A percentile compares a stretch with the other conserved stretches of the same genome.
These are phyloP conservation scores for Chlamydomonas sp. DNA, from an alignment of 139 green algal genomes.

Conservation along the genomic window DNA sequence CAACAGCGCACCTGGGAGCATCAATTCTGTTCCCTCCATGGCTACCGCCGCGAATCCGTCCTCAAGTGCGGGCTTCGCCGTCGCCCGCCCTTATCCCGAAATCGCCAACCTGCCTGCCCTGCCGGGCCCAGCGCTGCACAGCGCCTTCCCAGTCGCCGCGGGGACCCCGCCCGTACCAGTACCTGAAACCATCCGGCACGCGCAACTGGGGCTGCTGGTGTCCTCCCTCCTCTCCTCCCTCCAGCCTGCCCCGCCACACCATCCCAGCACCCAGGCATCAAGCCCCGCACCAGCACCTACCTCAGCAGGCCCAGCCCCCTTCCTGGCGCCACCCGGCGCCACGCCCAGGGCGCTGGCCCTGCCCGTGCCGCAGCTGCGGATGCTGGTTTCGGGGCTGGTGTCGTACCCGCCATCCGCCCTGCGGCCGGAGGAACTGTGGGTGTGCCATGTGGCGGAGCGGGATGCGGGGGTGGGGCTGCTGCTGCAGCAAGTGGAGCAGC, in stretches of 20 bases:
- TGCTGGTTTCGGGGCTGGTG: neutral
- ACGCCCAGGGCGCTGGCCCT: neutral
- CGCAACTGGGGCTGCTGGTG: neutral
- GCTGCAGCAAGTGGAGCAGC: neutral
- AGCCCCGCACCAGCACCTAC: neutral
- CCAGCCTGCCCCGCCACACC: neutral
- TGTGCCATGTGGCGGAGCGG: constrained; percentile 5
- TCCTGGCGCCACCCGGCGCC: neutral
- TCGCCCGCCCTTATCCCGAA: neutral
- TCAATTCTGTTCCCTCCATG: too few species aligned
- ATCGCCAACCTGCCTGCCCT: neutral
- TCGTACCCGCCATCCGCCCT: neutral
- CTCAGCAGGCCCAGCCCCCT: neutral
- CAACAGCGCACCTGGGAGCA: too few species aligned
- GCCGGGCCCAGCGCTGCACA: neutral
- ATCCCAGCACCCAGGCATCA: neutral
- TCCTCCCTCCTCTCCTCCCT: neutral
- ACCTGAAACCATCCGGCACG: too few species aligned
- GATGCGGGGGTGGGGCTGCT: neutral
- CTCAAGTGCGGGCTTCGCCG: neutral
- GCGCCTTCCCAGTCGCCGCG: too few species aligned
- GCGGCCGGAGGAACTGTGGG: constrained; percentile 18
- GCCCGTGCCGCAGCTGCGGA: neutral
- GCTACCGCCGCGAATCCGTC: neutral
- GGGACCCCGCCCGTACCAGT: too few species aligned